phyloP scores from a whole-genome alignment of 495 filamentous ascomycete species.

The Neurospora sp. region DNA sequence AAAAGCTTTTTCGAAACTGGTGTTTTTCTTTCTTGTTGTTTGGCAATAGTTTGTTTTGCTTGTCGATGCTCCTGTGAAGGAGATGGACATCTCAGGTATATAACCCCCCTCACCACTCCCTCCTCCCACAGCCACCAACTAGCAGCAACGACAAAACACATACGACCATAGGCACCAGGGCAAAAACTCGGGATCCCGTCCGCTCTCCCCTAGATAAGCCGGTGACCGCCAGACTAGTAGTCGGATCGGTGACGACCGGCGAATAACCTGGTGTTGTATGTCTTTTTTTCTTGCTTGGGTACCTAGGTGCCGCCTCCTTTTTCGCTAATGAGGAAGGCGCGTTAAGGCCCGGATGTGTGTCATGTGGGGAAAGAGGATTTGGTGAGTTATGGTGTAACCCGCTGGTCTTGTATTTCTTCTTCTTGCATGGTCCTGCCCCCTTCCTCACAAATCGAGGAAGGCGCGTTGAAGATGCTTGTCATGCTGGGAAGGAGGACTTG shows the following conservation, averaged over 20 bases:
- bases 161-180: neutral
- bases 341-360: too few relatives aligned
- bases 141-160: neutral
- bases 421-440: too few relatives aligned
- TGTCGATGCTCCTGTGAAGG: neutral
- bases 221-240: constrained; percentile 30
- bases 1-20: neutral
- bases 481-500: too few relatives aligned
- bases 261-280: constrained; percentile 15
- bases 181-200: constrained; percentile 35
- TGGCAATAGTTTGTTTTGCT: neutral
- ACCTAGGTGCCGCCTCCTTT: too few relatives aligned
- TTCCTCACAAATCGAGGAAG: too few relatives aligned
- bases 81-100: neutral
- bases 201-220: constrained; percentile 38
- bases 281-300: neutral
- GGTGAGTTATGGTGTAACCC: too few relatives aligned
- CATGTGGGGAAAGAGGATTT: too few relatives aligned
- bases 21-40: neutral
- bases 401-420: too few relatives aligned
- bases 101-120: neutral
- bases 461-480: too few relatives aligned
- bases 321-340: too few relatives aligned
- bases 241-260: constrained; percentile 32
- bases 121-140: neutral